Base-by-base conservation (phyloP, 108 stramenopile genomes). In the Schizochytrium sp. region DNA sequence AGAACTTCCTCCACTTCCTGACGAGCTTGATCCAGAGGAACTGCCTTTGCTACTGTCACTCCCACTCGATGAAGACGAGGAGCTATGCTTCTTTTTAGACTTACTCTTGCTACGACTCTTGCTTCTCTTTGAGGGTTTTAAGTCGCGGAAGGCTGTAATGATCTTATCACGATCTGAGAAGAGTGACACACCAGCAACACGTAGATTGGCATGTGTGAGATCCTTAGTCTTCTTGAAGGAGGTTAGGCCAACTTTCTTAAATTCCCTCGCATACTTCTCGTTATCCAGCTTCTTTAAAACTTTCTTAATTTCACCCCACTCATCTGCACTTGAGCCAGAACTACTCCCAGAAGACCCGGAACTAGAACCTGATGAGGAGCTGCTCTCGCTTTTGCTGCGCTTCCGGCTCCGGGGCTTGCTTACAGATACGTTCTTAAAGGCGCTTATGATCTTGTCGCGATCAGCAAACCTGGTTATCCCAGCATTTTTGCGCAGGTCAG, bases 91-190 rank as follows among this genome's bases (percentile, higher is more conserved):
- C 44, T n/a, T 69, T 15, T 69, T 69, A 8, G 17, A n/a, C 1
- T 12, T 44, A 7, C 73, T 83, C 73, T 53, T 76, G 50, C 73
- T 76, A 19, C 73, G 46, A 50, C 73, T 83, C 73, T 60, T 60
- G 17, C 19, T 19, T n/a, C 19, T 60, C 19, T n/a, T 60, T n/a
- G 17, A 19, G 19, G 17, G 17, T 19, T 83, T 83, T 28, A 17
- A 4, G 15, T 19, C 45, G 4, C 19, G 47, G 19, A 83, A 83
- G 46, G 0, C 73, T 8, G 0, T 46, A 8, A 83, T 83, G 17
- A 83, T 42, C 73, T 83, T 2, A 53, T 17, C 40, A 5, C 73
- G 46, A 0, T 83, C 17, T 38, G 17, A 10, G 28, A 83, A 83
- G 8, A 83, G 5, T 10, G 10, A 55, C 17, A 83, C 53, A n/a